Conservation (phyloP, 176 grass and related monocot genomes). For the sorghum (Sorghum bicolor) region Sorghum_bicolor_NCBIv3 NC_012872.2:52011501-52012000, state of each 20-base stretch:
- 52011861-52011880: background rate
- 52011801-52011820: slow-evolving; percentile 16
- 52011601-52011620: slow-evolving; percentile 81
- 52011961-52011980: background rate
- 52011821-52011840: slow-evolving; percentile 8
- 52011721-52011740: background rate
- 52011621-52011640: slow-evolving; percentile 84
- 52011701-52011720: slow-evolving; percentile 18
- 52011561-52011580: slow-evolving; percentile 93
- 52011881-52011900: background rate
- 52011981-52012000: slow-evolving; percentile 24
- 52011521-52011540: slow-evolving; percentile 72
- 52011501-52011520: slow-evolving; percentile 57
- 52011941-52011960: background rate
- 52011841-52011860: slow-evolving; percentile 9
- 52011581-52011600: slow-evolving; percentile 94
- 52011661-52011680: slow-evolving; percentile 97
- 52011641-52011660: slow-evolving; percentile 90
- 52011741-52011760: background rate
- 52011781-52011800: background rate
- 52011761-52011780: slow-evolving; percentile 7
- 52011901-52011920: background rate
- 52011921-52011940: background rate
- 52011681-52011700: slow-evolving; percentile 80
- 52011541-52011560: slow-evolving; percentile 94